Evolutionary conservation across 805 yeast species (phyloP).

Genomic region (Sporopachydermia quercuum): DNA sequence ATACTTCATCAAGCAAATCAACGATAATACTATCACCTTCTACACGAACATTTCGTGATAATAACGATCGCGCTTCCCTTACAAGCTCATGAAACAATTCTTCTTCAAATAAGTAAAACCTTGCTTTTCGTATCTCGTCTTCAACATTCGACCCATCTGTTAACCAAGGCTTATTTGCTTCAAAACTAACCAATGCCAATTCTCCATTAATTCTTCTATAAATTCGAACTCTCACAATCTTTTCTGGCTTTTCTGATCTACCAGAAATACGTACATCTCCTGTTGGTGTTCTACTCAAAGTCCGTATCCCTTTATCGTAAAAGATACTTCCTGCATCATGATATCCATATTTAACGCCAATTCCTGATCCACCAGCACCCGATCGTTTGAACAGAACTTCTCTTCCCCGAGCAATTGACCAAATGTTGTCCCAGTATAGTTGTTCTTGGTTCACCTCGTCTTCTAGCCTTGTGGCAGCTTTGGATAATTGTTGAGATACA

Average conservation of each 20-base stretch:
- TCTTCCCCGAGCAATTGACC: conserved; percentile 24
- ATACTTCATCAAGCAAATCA: conserved; percentile 46
- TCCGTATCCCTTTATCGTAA: conserved; percentile 61
- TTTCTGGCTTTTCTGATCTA: conserved; percentile 23
- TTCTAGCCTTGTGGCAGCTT: conserved; percentile 35
- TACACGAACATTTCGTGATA: conserved; percentile 56
- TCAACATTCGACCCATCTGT: conserved; percentile 19
- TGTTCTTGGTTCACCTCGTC: conserved; percentile 46
- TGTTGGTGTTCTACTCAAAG: conserved; percentile 36
- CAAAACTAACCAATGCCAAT: conserved; percentile 9
- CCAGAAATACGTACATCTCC: conserved; percentile 30
- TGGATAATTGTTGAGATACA: conserved; percentile 35
- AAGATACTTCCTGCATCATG: conserved; percentile 81
- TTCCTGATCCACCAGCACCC: conserved; percentile 36
- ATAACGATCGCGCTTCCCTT: conserved; percentile 57
- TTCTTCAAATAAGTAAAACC: conserved; percentile 73
- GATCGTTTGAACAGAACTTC: conserved; percentile 59
- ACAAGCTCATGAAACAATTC: conserved; percentile 69
- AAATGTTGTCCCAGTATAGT: conserved; percentile 47
- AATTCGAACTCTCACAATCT: conserved; percentile 44
- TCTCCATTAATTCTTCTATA: conserved; percentile 37
- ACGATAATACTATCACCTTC: conserved; percentile 48
- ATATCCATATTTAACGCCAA: conserved; percentile 82
- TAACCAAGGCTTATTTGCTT: background rate
- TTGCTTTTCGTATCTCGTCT: conserved; percentile 47